Evolutionary conservation across 257 asterid species (phyloP), one percentile per base, ranked within the genome.

Genomic region (Solanum lycopersicoides): DNA sequence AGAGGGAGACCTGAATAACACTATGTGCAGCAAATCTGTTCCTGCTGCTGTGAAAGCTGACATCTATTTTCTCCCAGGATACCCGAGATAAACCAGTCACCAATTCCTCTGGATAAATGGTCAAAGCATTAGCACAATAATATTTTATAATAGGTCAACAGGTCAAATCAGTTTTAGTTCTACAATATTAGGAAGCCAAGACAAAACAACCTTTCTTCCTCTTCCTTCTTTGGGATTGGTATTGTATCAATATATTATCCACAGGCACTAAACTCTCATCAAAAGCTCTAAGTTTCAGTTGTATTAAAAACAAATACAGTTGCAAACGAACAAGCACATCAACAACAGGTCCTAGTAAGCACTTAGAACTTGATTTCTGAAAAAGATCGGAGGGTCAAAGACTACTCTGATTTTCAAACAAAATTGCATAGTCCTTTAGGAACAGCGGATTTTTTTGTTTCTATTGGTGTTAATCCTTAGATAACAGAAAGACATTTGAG

Each of bases 31-130:
- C 98, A 87, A 90, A 95, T 88, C 93, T 94, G 82, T 92, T 80
- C 92, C 90, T 90, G 95, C 99, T 96, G 39, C 83, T 89, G 87
- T 96, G 99, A 89, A 97, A 97, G 92, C 99, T 97, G 84, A 96
- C 96, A 47, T 97, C 99, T 82, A 97, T 97, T 92, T 97, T 97
- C 93, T 97, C 99, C 99, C 99, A 97, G 14, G 99, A 88, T 85
- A 97, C 89, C 69, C 96, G 94, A 88, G 98, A 94, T 41, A 97
- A 94, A 28, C 96, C 96, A n/a, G 89, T 96, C 83, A 97, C 91
- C 69, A 96, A 89, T 90, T 94, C 95, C 94, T 93, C 99, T 97
- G 96, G 68, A 89, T 79, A 30, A 42, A 35, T 77, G 83, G 30
- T 77, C 90, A 74, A 82, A 82, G 63, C 69, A 50, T 82, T 82